phyloP scores from a whole-genome alignment of 2,329 filamentous ascomycete genomes.

The Dactylellina drechsleri region DNA sequence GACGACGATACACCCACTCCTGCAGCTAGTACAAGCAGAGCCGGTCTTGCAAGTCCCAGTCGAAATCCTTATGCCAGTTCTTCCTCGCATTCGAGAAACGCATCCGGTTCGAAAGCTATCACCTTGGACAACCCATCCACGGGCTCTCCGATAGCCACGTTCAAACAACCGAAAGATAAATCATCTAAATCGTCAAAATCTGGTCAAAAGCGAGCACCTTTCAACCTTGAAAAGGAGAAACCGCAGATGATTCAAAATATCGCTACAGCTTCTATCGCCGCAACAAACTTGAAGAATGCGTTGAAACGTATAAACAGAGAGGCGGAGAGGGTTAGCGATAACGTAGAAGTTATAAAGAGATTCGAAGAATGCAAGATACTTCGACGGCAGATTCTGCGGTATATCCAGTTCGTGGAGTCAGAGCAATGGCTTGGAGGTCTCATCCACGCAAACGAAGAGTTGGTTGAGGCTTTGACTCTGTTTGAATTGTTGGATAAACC shows the following conservation, averaged over 20 bases:
- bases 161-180: conserved; percentile 58
- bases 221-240: conserved; percentile 88
- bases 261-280: conserved; percentile 85
- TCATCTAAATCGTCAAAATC: conserved; percentile 62
- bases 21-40: conserved; percentile 53
- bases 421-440: conserved; percentile 92
- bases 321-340: conserved; percentile 85
- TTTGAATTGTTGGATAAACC: conserved; percentile 93
- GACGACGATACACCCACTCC: conserved; percentile 58
- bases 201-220: conserved; percentile 70
- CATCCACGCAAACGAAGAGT: conserved; percentile 92
- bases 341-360: conserved; percentile 75
- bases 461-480: conserved; percentile 91
- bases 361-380: conserved; percentile 90
- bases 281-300: conserved; percentile 88
- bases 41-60: conserved; percentile 17
- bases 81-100: conserved; percentile 55
- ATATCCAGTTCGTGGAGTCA: conserved; percentile 89
- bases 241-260: conserved; percentile 87
- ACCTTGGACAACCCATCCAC: conserved; percentile 59
- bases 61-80: conserved; percentile 62
- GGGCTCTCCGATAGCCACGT: conserved; percentile 61
- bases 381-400: conserved; percentile 83
- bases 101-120: conserved; percentile 61
- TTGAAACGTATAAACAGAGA: conserved; percentile 93